Conservation (phyloP, 768 basidiomycete genomes). For the Leccinum incarnatum region DNA sequence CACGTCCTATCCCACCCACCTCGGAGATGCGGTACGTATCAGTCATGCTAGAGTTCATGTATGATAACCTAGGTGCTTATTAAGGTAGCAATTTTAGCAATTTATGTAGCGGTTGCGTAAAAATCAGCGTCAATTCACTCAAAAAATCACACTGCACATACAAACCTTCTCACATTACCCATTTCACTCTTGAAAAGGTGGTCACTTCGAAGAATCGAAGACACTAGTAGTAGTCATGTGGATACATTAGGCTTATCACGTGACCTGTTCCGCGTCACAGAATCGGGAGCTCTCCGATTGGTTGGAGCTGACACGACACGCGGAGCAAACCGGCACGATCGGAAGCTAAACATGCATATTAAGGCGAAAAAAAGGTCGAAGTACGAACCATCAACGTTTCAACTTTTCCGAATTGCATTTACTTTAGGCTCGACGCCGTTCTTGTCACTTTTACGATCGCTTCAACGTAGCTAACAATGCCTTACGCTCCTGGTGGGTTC, state of each 20-base stretch:
- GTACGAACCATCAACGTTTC: conserved; percentile 1
- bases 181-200: no score
- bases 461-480: conserved; percentile 31
- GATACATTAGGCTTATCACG: background rate
- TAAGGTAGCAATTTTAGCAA: background rate
- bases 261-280: background rate
- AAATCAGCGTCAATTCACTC: background rate
- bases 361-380: conserved; percentile 11
- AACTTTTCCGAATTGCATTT: background rate
- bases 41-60: background rate
- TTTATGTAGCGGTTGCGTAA: background rate
- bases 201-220: no score
- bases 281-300: conserved; percentile 22
- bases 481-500: conserved; percentile 42
- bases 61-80: background rate
- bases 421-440: conserved; percentile 5
- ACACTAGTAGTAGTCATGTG: no score
- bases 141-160: background rate
- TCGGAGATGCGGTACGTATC: background rate
- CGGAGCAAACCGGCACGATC: conserved; percentile 32
- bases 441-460: background rate
- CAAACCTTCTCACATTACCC: no score
- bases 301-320: conserved; percentile 1
- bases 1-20: no score
- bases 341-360: conserved; percentile 20